phyloP scores from a whole-genome alignment of 179 eudicot genomes.

The Actinidia arguta region DNA sequence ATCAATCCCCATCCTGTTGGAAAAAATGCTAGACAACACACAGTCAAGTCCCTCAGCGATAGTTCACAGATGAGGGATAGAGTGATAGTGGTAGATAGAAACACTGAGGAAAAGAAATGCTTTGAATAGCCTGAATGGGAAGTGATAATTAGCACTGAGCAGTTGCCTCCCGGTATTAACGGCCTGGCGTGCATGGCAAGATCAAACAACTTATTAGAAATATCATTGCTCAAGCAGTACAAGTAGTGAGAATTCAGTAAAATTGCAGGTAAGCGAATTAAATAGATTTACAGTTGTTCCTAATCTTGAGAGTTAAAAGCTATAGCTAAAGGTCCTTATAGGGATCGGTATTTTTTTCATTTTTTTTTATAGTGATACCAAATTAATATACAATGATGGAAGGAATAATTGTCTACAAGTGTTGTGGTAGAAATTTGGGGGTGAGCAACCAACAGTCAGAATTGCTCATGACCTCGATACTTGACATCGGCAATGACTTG shows the following conservation, averaged over 20 bases:
- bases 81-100: slow-evolving; percentile 60
- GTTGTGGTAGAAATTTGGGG: no score
- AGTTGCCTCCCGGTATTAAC: slow-evolving; percentile 70
- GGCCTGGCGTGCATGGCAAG: slow-evolving; percentile 43
- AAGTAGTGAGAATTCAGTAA: background rate
- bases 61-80: slow-evolving; percentile 72
- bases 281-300: background rate
- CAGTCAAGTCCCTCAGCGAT: slow-evolving; percentile 74
- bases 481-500: no score
- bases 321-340: background rate
- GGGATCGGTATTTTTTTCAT: background rate
- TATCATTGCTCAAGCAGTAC: background rate
- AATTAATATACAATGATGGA: background rate
- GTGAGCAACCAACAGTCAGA: no score
- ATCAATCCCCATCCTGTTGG: slow-evolving; percentile 99
- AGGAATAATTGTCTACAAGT: no score
- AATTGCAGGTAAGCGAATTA: background rate
- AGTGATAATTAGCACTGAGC: slow-evolving; percentile 79
- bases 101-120: slow-evolving; percentile 78
- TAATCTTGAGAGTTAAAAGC: slow-evolving; percentile 5
- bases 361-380: background rate
- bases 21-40: slow-evolving; percentile 88
- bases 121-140: slow-evolving; percentile 88
- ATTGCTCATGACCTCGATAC: no score
- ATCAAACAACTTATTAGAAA: slow-evolving; percentile 8